Base-by-base conservation (phyloP, 208 protist genomes). In the Angomonas ambiguus region DNA sequence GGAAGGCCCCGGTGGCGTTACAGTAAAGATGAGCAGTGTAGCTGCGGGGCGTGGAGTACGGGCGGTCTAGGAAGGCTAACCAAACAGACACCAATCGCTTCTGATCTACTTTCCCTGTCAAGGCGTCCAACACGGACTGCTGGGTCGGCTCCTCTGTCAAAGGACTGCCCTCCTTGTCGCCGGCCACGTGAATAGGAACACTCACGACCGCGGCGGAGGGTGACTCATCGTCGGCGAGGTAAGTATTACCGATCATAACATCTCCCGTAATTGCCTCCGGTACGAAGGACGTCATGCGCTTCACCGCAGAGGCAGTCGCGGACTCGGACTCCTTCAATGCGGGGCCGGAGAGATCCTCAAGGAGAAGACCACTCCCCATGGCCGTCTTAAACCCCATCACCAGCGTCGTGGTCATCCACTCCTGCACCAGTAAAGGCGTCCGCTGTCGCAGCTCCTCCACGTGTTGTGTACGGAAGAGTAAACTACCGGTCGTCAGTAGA, bases 391-490 rank as follows among this genome's bases (percentile, higher is more conserved):
- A 71, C 67, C 69, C 79, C 8, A 91, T 65, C n/a, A 72, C 63
- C 53, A 92, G 57, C 24, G 72, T 62, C 10, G 73, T 68, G n/a
- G 69, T 73, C 71, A 95, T 76, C 86, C 85, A 92, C 18, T 77
- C 80, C 65, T 91, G 85, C 60, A 91, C 80, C 8, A 91, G 49
- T 22, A 59, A 45, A 28, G 88, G 88, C 51, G 88, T 57, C 22
- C 68, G 73, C 38, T 65, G 35, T 57, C 78, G 80, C 67, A 95
- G 69, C 27, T 73, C 59, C 68, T 87, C 79, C 35, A 95, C 41
- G 73, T 95, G 79, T 60, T 82, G 83, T 33, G 83, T 77, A 31
- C 82, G 81, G 51, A 92, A 95, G 48, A 41, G 33, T 27, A 91
- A 62, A 13, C 71, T 42, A 18, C 64, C 24, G 61, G 80, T 74